Evolutionary conservation across 1,284 basidiomycete species (phyloP), one percentile per base, ranked within the genome.

Genomic region (Schizophyllum amplum): DNA sequence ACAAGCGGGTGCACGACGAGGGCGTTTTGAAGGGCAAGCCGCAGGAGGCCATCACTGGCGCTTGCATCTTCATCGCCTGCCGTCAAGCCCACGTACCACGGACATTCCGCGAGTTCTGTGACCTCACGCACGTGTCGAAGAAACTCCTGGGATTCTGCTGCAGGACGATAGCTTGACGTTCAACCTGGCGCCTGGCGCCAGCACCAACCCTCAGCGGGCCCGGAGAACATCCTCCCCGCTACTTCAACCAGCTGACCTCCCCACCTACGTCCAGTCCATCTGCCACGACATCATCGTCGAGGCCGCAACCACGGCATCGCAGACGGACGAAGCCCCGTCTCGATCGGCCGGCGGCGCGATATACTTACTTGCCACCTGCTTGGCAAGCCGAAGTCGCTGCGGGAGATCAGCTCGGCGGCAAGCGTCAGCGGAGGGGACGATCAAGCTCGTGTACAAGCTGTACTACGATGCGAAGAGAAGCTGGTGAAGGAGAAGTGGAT

Each of bases 11-110:
- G 23, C 94, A 98, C 69, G 94, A 98, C 72, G 93, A 97, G 70
- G 93, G 93, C 68, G 80, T 97, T 11, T 77, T 97, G 13, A 88
- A 91, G 47, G 95, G 94, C 46, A 98, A 98, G 70, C 90, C 90
- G 13, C 80, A 91, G 62, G 91, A 95, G 58, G 94, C 94, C 0
- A 87, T 97, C 67, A 94, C 98, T 63, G 96, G 95, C 9, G 95
- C 96, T 1, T 98, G 94, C 73, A 97, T 99, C 70, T 98, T 98
- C 69, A 95, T 98, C 64, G 97, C 96, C 0, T 98, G 95, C 71
- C 84, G 96, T 59, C 92, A 95, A 71, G 92, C 90, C 15, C 89
- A 93, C 64, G 94, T 97, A 9, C 92, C 92, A 0, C 83, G 97
- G 61, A 96, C 94, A 56, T 98, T 99, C 77, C 85, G 90, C 65